Conservation (phyloP, 371 early-diverging fungal genomes). For the Actinomortierella wolfii region DNA sequence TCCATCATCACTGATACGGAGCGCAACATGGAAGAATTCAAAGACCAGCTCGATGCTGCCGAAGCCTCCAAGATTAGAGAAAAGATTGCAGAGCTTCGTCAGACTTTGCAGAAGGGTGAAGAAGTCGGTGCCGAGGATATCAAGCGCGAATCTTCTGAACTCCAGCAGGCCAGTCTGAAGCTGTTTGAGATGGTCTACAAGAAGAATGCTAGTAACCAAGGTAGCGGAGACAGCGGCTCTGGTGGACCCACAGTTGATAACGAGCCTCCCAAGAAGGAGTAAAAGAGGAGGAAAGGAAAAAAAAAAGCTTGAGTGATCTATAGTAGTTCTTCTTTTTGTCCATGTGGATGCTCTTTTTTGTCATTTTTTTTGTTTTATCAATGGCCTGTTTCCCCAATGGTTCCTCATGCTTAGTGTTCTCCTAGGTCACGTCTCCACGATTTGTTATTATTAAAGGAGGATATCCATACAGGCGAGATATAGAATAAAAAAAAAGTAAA, state of each 20-base stretch:
- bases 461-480: no score
- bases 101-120: slow-evolving; percentile 68
- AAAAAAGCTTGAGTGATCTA: background rate
- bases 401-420: no score
- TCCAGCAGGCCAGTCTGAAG: slow-evolving; percentile 90
- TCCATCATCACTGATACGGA: slow-evolving; percentile 90
- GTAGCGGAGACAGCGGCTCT: slow-evolving; percentile 11
- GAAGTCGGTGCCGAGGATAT: slow-evolving; percentile 68
- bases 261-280: slow-evolving; percentile 43
- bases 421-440: no score
- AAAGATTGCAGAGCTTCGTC: slow-evolving; percentile 80
- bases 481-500: no score
- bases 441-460: no score
- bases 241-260: slow-evolving; percentile 45
- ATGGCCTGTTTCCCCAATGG: no score
- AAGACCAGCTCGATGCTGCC: slow-evolving; percentile 86
- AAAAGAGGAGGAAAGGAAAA: slow-evolving; percentile 1
- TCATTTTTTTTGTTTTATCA: no score
- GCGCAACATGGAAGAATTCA: slow-evolving; percentile 93
- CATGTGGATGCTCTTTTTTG: background rate
- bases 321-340: background rate
- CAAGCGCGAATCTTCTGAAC: slow-evolving; percentile 76
- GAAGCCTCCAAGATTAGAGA: slow-evolving; percentile 83
- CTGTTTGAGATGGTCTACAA: slow-evolving; percentile 97
- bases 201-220: slow-evolving; percentile 54